Evolutionary conservation across 2,329 filamentous ascomycete species (phyloP).

Genomic region (Rhinocladiella mackenziei): DNA sequence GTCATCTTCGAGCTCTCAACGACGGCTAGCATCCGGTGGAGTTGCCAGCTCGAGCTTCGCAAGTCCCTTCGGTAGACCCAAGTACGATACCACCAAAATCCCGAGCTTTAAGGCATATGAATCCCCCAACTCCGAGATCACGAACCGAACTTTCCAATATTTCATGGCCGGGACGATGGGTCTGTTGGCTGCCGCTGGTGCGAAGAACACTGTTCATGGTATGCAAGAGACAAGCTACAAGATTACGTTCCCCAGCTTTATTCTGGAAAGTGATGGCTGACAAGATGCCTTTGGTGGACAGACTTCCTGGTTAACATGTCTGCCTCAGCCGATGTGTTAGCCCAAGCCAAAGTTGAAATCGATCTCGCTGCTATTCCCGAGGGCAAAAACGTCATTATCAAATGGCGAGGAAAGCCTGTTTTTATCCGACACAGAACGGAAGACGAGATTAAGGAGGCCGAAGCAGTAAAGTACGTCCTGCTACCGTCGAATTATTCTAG

Average conservation of each 20-base stretch:
- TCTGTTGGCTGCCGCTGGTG: conserved; percentile 83
- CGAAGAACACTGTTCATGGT: conserved; percentile 96
- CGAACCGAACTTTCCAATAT: conserved; percentile 89
- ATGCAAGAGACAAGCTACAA: neutral
- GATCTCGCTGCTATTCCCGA: conserved; percentile 89
- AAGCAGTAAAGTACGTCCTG: conserved; percentile 62
- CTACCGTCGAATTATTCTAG: neutral
- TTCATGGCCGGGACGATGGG: conserved; percentile 98
- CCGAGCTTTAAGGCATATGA: conserved; percentile 88
- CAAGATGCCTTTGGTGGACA: conserved; percentile 41
- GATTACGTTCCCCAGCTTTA: neutral
- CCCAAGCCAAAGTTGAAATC: conserved; percentile 99
- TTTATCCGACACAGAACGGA: conserved; percentile 98
- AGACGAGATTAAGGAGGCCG: conserved; percentile 90
- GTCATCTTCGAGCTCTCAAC: conserved; percentile 29
- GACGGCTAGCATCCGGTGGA: conserved; percentile 38
- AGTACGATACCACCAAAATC: conserved; percentile 61
- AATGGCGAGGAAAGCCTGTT: conserved; percentile 99
- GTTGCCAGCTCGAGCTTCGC: conserved; percentile 43
- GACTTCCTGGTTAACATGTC: conserved; percentile 99
- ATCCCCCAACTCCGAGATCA: conserved; percentile 61
- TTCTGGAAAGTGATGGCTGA: conserved; percentile 14
- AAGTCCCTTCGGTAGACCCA: conserved; percentile 50
- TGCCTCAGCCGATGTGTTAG: conserved; percentile 94
- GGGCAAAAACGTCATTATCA: conserved; percentile 99